Evolutionary conservation across 2,329 filamentous ascomycete species (phyloP), one percentile per base, ranked within the genome.

Genomic region (Onygenales sp.): DNA sequence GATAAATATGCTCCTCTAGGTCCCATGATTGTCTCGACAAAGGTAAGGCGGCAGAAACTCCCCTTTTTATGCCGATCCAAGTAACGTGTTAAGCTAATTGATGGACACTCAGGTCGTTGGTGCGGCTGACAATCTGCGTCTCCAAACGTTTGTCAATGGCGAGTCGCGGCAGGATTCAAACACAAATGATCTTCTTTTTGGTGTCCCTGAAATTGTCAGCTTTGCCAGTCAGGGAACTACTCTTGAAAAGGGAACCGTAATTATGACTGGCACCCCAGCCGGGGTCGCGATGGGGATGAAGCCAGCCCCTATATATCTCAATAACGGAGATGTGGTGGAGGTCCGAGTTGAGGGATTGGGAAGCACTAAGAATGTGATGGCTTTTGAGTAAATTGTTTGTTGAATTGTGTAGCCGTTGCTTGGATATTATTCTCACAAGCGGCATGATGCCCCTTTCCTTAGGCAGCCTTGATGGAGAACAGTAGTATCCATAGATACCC

Each of bases 231-330:
- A 69, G 47, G 67, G 68, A 2, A 72, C 69, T 2, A 73, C 69
- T 4, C 59, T 73, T 8, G 67, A 65, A 49, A 58, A 59, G 8
- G 70, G 70, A 6, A 71, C 68, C 1, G 49, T 73, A 14, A 70
- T 72, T 51, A 65, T 72, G 61, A 71, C 69, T 5, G 70, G 70
- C 17, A 74, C 73, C 1, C 67, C 67, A 0, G 65, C 68, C 0
- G 73, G 74, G 14, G 72, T 76, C 21, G 74, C 74, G 4, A 65
- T 67, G 3, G 68, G 59, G 64, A 69, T 39, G 66, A 67, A 32
- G 70, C 21, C 21, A 5, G 71, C 0, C 71, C 72, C 50, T 61
- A 72, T 21, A 66, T 64, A 14, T 7, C 54, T 75, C 36, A 63
- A 62, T 10, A 54, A 68, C 46, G 67, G 66, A 3, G 70, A 73